A percentile compares a stretch with the other conserved stretches of the same genome.
These are phyloP conservation scores for Fusarium bactridioides DNA, from an alignment of 2,329 filamentous ascomycete species.

Conservation along the genomic window DNA sequence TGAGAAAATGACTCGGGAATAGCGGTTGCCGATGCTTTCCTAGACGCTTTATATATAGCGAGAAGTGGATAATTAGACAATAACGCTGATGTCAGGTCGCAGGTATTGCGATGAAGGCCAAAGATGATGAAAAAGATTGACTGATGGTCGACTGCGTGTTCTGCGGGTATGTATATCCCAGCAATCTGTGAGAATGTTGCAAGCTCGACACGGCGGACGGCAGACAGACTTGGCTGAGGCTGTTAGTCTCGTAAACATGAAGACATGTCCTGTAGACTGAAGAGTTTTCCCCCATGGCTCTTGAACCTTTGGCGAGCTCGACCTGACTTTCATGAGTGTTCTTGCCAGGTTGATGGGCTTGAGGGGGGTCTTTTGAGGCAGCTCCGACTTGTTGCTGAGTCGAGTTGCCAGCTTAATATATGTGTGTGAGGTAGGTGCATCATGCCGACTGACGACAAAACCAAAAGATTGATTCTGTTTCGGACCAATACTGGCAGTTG, in stretches of 20 bases:
- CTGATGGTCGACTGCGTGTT: not conserved
- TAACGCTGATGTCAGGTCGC: not conserved
- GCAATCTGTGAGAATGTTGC: not conserved
- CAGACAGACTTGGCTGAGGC: not conserved
- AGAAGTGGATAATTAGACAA: not conserved
- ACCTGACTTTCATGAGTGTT: too few species aligned
- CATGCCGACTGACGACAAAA: not conserved
- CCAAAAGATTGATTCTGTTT: accelerated
- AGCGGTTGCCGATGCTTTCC: not conserved
- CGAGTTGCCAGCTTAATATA: not conserved
- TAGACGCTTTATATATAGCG: not conserved
- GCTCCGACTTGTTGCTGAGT: not conserved
- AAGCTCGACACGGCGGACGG: not conserved
- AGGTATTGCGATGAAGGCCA: not conserved
- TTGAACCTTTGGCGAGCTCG: too few species aligned
- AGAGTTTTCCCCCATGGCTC: not conserved
- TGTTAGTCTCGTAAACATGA: not conserved
- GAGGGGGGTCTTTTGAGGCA: not conserved
- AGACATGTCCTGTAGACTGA: not conserved
- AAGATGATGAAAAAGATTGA: not conserved
- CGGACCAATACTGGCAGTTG: not conserved
- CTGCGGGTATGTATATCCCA: not conserved
- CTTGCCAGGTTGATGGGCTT: not conserved
- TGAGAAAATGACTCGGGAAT: too few species aligned
- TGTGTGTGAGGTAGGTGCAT: not conserved